Evolutionary conservation across 306 rosid species (phyloP), one percentile per base, ranked within the genome.

Genomic region (Cucurbita maxima): DNA sequence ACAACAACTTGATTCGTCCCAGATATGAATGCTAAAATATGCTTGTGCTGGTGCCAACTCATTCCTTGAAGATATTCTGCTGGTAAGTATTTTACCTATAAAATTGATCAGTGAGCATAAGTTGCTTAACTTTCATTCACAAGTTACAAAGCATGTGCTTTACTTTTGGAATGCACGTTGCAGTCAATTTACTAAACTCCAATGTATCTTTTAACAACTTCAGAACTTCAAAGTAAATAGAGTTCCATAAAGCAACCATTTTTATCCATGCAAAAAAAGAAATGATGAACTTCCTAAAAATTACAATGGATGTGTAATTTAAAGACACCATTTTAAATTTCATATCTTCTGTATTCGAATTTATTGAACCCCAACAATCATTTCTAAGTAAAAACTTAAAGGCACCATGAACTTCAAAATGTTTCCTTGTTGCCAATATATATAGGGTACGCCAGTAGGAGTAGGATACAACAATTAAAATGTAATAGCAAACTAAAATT

Each of bases 1-100:
- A 93, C 79, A 10, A 82, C 58, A 77, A 93, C 94, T 79, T 93
- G 98, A 62, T 79, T 81, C 2, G 76, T 79, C 74, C 87, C 88
- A 38, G 94, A 85, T 72, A 90, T 82, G 76, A 93, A 87, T 13
- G 97, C 97, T 56, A 93, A 30, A 51, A 88, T 84, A 83, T 88
- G 97, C 85, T 89, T 88, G 81, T 87, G 90, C 60, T 76, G 93
- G 86, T 93, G 98, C 98, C 98, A 93, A 83, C 96, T 87, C 37
- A 90, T 85, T 66, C 90, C 96, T 80, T 90, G 92, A 74, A 90
- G 89, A 83, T 85, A 86, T 81, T 86, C 88, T 87, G 89, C 92
- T 1, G 88, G 96, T 76, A 93, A 81, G 84, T 86, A 81, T 79
- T 78, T 94, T 75, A 88, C 90, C 98, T 93, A 77, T 51, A 78